Conservation (phyloP, 371 early-diverging fungal species). For the Nematocida parisii region DNA sequence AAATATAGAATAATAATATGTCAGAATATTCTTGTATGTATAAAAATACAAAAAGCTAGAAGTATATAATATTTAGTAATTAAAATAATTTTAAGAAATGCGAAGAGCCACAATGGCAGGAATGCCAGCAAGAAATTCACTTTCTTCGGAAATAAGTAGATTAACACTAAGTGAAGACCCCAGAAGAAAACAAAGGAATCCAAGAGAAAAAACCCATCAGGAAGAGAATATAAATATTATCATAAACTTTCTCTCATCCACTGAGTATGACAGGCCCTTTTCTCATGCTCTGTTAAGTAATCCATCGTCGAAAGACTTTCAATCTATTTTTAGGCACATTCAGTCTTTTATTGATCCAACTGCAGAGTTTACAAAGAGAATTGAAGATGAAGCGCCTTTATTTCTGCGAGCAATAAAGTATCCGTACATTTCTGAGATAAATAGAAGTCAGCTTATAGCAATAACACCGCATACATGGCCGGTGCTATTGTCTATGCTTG, state of each 20-base stretch:
- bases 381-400: slow-evolving; percentile 79
- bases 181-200: slow-evolving; percentile 59
- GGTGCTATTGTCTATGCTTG: slow-evolving; percentile 76
- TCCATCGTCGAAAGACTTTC: slow-evolving; percentile 80
- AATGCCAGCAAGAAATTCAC: slow-evolving; percentile 18
- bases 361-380: slow-evolving; percentile 72
- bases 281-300: slow-evolving; percentile 73
- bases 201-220: slow-evolving; percentile 75
- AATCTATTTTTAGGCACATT: slow-evolving; percentile 80
- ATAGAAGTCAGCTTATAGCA: slow-evolving; percentile 76
- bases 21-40: too few species aligned
- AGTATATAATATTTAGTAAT: not conserved
- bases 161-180: slow-evolving; percentile 47
- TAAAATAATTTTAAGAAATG: slow-evolving; percentile 38
- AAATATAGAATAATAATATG: too few species aligned
- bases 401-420: slow-evolving; percentile 79
- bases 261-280: slow-evolving; percentile 74
- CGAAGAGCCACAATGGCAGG: slow-evolving; percentile 59
- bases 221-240: slow-evolving; percentile 72
- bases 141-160: slow-evolving; percentile 21
- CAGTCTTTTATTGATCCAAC: slow-evolving; percentile 71
- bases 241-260: slow-evolving; percentile 74
- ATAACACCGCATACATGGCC: slow-evolving; percentile 84
- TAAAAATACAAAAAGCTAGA: too few species aligned
- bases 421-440: slow-evolving; percentile 81